These are phyloP conservation scores for Neonectria punicea DNA, from an alignment of 2,329 filamentous ascomycete genomes.

Conservation along the genomic window DNA sequence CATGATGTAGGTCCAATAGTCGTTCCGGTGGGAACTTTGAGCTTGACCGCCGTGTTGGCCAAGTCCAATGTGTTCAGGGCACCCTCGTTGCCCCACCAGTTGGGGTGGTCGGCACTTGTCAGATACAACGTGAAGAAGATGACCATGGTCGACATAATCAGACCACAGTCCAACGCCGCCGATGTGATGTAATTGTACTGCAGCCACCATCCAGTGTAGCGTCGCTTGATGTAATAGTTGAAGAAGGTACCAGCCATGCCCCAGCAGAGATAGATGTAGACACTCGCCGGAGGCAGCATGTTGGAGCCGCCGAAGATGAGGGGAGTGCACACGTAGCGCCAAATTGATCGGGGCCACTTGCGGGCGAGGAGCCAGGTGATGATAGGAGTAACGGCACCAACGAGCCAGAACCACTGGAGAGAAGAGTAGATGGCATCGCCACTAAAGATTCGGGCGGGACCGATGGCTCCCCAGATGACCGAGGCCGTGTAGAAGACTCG, in stretches of 20 bases:
- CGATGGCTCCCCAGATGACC: conserved; percentile 79
- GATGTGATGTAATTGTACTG: conserved; percentile 82
- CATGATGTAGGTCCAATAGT: conserved; percentile 63
- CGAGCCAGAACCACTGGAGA: conserved; percentile 77
- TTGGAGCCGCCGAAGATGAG: conserved; percentile 74
- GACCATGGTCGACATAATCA: conserved; percentile 73
- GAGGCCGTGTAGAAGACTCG: conserved; percentile 74
- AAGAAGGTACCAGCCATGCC: conserved; percentile 74
- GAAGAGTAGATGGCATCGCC: conserved; percentile 69
- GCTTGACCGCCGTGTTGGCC: conserved; percentile 55
- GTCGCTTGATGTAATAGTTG: conserved; percentile 73
- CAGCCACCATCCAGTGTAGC: conserved; percentile 78
- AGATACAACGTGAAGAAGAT: conserved; percentile 77
- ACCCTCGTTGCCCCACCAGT: conserved; percentile 71
- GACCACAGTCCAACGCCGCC: conserved; percentile 75
- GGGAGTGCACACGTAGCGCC: conserved; percentile 74
- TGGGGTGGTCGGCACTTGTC: conserved; percentile 63
- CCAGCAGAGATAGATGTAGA: conserved; percentile 78
- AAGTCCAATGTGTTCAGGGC: conserved; percentile 60
- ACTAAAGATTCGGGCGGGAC: conserved; percentile 76
- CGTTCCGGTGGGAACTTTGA: conserved; percentile 53
- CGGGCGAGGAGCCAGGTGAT: conserved; percentile 72
- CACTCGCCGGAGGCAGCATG: conserved; percentile 74
- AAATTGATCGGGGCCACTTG: conserved; percentile 67
- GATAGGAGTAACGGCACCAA: conserved; percentile 71